Base-by-base conservation (phyloP, 768 basidiomycete genomes). In the Pisolithus marmoratus region DNA sequence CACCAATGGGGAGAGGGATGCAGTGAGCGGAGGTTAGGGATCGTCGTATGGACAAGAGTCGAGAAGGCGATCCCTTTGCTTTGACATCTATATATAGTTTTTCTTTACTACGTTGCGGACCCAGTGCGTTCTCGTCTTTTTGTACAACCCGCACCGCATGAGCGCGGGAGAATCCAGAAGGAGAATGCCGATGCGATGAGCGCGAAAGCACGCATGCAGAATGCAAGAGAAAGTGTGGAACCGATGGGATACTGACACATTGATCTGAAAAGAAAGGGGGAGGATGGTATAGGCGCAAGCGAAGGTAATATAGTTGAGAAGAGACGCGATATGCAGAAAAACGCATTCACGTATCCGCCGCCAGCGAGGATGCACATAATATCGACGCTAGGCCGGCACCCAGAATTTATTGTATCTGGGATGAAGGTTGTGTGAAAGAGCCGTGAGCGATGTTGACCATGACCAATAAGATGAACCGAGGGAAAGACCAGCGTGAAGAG, bases 341-440 rank as follows among this genome's bases (percentile, higher is more conserved):
- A 64, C 55, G 58, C 14, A 50, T 50, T 37, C 43, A 14, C 43
- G 23, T 41, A 44, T 27, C 29, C 31, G 29, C 66, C 58, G 57
- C 59, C 63, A 68, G 62, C 71, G 60, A 66, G 66, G 73, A 73
- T 70, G 71, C 68, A 77, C 74, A 72, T 14, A 76, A 76, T 76
- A 72, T 70, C 70, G 68, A 63, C 58, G 67, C 63, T 60, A 59
- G 63, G 55, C 55, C 51, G 58, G 58, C 26, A 48, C 70, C 71
- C 66, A 63, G 64, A 66, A 57, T 58, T 60, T 60, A 57, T 45
- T 38, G 43, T 31, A 58, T 58, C 62, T 56, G 60, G 58, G 42
- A 20, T 6, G 46, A 52, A 49, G 55, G 58, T 50, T 27, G 59
- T 14, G 31, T 12, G 31, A n/a, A 46, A 65, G 65, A 72, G 70